Percentiles rank a stretch among this genome's conserved stretches.
Conservation (phyloP, 2,329 filamentous ascomycete genomes). For the Curvularia spicifera region DNA sequence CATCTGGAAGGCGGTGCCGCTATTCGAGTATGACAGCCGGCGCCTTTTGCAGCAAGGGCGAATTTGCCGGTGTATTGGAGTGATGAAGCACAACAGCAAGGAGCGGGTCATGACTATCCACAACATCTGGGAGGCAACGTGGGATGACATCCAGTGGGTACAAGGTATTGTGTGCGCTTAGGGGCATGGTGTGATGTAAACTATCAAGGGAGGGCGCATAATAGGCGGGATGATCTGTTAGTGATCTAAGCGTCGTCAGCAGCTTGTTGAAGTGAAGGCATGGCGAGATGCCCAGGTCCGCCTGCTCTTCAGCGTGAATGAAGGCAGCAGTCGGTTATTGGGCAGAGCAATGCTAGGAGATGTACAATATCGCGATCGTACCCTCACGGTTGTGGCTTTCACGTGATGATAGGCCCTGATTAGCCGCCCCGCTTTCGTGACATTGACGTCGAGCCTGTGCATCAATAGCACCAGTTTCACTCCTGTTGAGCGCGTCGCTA, state of each 20-base stretch:
- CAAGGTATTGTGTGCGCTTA: slow-evolving; percentile 51
- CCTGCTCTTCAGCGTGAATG: too few species aligned
- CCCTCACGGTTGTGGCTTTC: slow-evolving; percentile 7
- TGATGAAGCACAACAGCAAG: slow-evolving; percentile 54
- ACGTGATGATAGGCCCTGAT: slow-evolving; percentile 29
- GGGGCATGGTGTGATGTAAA: slow-evolving; percentile 2
- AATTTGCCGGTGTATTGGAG: slow-evolving; percentile 59
- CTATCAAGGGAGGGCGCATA: background rate
- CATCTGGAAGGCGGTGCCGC: slow-evolving; percentile 54
- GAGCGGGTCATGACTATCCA: slow-evolving; percentile 56
- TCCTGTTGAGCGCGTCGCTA: slow-evolving; percentile 22
- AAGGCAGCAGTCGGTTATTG: background rate
- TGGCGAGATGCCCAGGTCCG: too few species aligned
- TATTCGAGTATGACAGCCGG: slow-evolving; percentile 57
- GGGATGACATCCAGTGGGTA: slow-evolving; percentile 62
- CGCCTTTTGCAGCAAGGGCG: slow-evolving; percentile 52
- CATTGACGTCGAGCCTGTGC: slow-evolving; percentile 12
- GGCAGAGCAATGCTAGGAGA: background rate
- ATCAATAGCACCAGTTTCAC: slow-evolving; percentile 7
- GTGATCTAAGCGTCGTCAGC: slow-evolving; percentile 16
- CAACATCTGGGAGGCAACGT: slow-evolving; percentile 60
- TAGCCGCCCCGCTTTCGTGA: slow-evolving; percentile 35
- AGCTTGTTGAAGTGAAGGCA: background rate
- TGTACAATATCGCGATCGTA: background rate
- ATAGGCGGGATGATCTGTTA: slow-evolving; percentile 3